Evolutionary conservation across 192 early-diverging fungal genomes (phyloP).

Genomic region (Coemansia sp.): DNA sequence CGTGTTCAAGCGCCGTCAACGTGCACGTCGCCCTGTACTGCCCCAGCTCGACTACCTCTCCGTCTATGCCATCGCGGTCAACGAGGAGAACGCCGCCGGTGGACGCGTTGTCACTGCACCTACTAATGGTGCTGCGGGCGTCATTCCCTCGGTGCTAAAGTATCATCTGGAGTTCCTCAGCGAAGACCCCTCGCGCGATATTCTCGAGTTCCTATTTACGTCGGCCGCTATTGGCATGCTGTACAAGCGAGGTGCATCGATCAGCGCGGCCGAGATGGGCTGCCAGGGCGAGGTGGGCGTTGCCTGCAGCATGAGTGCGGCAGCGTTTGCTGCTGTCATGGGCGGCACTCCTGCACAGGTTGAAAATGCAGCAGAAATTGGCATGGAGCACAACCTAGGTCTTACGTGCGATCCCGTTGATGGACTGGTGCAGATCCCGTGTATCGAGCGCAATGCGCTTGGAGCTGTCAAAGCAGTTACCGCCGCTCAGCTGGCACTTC

Average conservation of each 20-base stretch:
- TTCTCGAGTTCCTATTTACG: conserved; percentile 91
- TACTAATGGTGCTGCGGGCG: conserved; percentile 95
- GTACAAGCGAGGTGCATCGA: conserved; percentile 93
- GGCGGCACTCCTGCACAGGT: conserved; percentile 88
- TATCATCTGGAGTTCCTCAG: conserved; percentile 96
- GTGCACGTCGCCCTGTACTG: conserved; percentile 54
- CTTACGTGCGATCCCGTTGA: conserved; percentile 89
- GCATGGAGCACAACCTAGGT: conserved; percentile 89
- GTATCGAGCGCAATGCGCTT: conserved; percentile 94
- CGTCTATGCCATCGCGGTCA: conserved; percentile 94
- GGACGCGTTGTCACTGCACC: conserved; percentile 92
- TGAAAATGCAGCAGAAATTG: conserved; percentile 96
- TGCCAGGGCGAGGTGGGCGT: conserved; percentile 99
- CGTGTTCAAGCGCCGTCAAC: conserved; percentile 47
- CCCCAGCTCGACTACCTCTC: conserved; percentile 92
- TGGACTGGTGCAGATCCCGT: conserved; percentile 95
- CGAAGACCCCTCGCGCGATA: conserved; percentile 79
- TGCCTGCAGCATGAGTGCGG: conserved; percentile 96
- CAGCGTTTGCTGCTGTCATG: conserved; percentile 95
- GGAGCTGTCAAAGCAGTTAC: conserved; percentile 96
- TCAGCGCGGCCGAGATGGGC: conserved; percentile 95
- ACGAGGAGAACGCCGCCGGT: conserved; percentile 87
- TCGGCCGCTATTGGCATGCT: conserved; percentile 96
- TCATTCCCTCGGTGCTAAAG: conserved; percentile 93
- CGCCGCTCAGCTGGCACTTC: conserved; percentile 92